Base-by-base conservation (phyloP, 1,284 basidiomycete genomes). In the Microstroma glucosiphilum region DNA sequence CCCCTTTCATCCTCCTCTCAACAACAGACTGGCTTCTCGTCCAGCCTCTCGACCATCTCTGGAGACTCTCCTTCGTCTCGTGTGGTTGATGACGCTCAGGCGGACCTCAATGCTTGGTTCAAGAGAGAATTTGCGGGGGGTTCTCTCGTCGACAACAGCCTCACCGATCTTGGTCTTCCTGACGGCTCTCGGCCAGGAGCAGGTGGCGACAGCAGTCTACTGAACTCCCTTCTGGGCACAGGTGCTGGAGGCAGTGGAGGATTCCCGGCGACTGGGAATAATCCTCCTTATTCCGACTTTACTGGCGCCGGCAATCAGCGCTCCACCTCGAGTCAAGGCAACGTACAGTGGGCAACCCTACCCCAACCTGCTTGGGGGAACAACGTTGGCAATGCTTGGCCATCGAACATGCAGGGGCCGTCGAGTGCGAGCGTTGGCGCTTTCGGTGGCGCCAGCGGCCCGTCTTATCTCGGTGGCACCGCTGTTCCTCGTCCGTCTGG, bases 1-100 rank as follows among this genome's bases (percentile, higher is more conserved):
- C 96, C 94, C 80, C 97, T 97, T 63, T 97, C 90, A 81, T 98
- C 90, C 6, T 92, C 43, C 43, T 48, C 43, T 3, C 30, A 37
- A 9, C 30, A 37, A 37, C 30, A 37, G 30, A 37, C 30, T 37
- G 30, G 30, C 3, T 37, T 37, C 30, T 48, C 43, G 43, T n/a
- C 43, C 17, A 21, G 6, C 43, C 21, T 48, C 17, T n/a, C 17
- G 15, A 86, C 83, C 6, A 23, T 54, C 51, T 23, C 21, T 8
- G 51, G 51, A 17, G 21, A 54, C 51, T 26, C 51, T 19, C 43
- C 43, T n/a, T n/a, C 17, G 17, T 15, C n/a, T 15, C 51, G 51
- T 6, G 19, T 26, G 25, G 51, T 54, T 25, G 51, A 54, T 25
- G n/a, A 21, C 21, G 51, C 51, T 13, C 51, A 54, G 25, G 51